Conservation (phyloP, 2,329 filamentous ascomycete species). For the Stagonosporopsis cucurbitacearum region DNA sequence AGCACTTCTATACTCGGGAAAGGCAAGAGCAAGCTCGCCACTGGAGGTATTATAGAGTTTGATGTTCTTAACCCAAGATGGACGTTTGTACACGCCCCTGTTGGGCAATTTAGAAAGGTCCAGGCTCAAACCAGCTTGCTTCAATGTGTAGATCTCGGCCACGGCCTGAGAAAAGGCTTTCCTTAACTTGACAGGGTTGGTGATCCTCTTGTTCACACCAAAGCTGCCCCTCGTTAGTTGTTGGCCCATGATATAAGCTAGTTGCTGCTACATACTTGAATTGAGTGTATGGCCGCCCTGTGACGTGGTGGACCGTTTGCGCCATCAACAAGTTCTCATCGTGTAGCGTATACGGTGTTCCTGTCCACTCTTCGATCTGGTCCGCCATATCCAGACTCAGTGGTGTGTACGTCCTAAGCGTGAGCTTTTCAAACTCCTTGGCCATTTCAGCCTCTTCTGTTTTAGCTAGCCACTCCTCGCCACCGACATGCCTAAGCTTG, state of each 20-base stretch:
- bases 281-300: conserved; percentile 42
- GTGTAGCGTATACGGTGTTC: conserved; percentile 39
- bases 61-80: conserved; percentile 39
- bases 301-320: conserved; percentile 39
- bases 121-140: conserved; percentile 35
- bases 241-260: no score
- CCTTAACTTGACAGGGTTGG: conserved; percentile 26
- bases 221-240: conserved; percentile 25
- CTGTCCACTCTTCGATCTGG: conserved; percentile 40
- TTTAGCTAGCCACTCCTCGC: conserved; percentile 52
- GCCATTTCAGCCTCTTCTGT: conserved; percentile 39
- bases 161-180: conserved; percentile 61
- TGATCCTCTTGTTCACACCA: conserved; percentile 28
- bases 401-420: conserved; percentile 41
- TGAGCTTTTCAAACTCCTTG: conserved; percentile 45
- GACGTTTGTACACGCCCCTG: conserved; percentile 36
- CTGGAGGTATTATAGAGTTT: conserved; percentile 29
- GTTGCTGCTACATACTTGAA: conserved; percentile 25
- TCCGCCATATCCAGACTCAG: conserved; percentile 39
- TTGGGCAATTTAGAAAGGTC: conserved; percentile 37
- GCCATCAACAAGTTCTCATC: conserved; percentile 41
- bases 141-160: conserved; percentile 61
- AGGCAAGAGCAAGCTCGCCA: conserved; percentile 32
- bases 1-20: conserved; percentile 27
- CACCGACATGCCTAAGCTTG: conserved; percentile 62